Conservation (phyloP, 148 eudicot genomes). For the Diospyros lotus region DNA sequence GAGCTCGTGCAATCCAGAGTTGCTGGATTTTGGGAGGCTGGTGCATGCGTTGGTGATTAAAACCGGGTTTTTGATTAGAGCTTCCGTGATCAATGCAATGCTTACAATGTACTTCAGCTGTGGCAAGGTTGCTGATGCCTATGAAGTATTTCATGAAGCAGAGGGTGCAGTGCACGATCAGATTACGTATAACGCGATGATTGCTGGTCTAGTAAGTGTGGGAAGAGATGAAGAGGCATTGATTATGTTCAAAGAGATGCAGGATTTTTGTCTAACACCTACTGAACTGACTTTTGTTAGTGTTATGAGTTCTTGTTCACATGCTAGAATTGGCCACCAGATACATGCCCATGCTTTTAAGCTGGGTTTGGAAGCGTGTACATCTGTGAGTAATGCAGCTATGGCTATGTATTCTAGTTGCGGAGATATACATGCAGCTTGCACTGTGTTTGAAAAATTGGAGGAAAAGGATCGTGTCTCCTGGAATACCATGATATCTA, state of each 20-base stretch:
- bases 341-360: constrained; percentile 58
- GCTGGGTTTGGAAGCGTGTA: constrained; percentile 50
- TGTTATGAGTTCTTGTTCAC: constrained; percentile 53
- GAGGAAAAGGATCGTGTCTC: constrained; percentile 60
- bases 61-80: constrained; percentile 45
- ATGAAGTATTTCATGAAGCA: constrained; percentile 47
- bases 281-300: constrained; percentile 73
- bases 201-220: constrained; percentile 50
- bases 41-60: constrained; percentile 53
- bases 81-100: constrained; percentile 59
- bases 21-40: constrained; percentile 49
- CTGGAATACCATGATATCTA: constrained; percentile 73
- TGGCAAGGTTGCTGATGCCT: constrained; percentile 40
- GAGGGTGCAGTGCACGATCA: constrained; percentile 32
- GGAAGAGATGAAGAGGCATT: constrained; percentile 53
- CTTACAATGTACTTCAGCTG: constrained; percentile 64
- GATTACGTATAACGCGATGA: constrained; percentile 78
- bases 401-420: constrained; percentile 62
- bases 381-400: constrained; percentile 67
- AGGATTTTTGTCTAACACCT: constrained; percentile 38
- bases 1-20: constrained; percentile 45
- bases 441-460: constrained; percentile 38
- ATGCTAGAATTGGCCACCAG: constrained; percentile 33
- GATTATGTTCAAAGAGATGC: constrained; percentile 52
- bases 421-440: constrained; percentile 37